Evolutionary conservation across 495 filamentous ascomycete genomes (phyloP), one percentile per base, ranked within the genome.

Genomic region (Talaromyces trachyspermus): DNA sequence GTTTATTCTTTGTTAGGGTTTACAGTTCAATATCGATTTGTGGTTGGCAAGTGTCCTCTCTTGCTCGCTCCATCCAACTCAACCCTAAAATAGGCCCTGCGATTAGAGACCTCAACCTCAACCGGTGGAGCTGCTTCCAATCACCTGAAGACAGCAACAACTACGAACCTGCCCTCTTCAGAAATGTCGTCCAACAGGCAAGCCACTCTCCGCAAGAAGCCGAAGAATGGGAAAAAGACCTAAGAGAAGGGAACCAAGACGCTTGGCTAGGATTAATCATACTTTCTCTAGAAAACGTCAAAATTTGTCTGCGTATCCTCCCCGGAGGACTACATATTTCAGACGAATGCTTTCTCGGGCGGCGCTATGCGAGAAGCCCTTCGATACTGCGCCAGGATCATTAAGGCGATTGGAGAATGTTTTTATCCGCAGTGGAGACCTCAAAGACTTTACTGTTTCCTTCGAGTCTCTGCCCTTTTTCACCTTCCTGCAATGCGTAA

Each of bases 241-340:
- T 54, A 32, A 12, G 22, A 10, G 23, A 15, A 15, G 37, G 23
- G 4, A 36, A 48, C 23, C n/a, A 48, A 17, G 43, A 44, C 24
- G 43, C 30, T 7, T 53, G 48, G 36, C 35, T 52, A 14, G 38
- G 43, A 1, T 27, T 53, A 3, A 41, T 54, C 23, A 23, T 58
- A n/a, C 18, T 32, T 4, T 46, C 30, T 5, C 18, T 48, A 29
- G 42, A 32, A 15, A 51, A 46, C 18, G 18, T 46, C 35, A 27
- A 3, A 3, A 12, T n/a, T 12, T 33, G 11, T 33, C 29, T 33
- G 29, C 4, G 29, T 9, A 33, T n/a, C n/a, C n/a, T n/a, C n/a
- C n/a, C n/a, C n/a, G n/a, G n/a, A n/a, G n/a, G n/a, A n/a, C n/a
- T n/a, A n/a, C n/a, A 33, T 33, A 33, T 33, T 33, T 4, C 10